These are phyloP conservation scores for Lepidium campestre DNA, from an alignment of 441 rosid genomes.

Conservation along the genomic window DNA sequence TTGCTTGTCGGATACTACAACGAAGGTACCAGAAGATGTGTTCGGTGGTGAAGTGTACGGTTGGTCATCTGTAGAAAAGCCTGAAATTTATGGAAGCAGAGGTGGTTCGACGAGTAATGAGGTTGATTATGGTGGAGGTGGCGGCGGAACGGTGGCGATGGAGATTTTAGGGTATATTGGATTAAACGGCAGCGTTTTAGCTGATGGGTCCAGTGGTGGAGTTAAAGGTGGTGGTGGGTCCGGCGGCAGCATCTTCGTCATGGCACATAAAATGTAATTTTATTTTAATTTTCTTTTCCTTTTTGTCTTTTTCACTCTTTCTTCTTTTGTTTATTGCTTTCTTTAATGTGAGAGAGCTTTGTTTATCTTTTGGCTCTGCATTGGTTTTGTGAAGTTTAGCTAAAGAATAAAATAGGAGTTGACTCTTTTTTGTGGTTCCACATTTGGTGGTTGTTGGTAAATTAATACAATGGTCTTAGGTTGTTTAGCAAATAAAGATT, in stretches of 20 bases:
- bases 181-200: conserved; percentile 61
- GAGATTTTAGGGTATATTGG: conserved; percentile 35
- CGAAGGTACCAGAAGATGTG: conserved; percentile 74
- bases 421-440: conserved; percentile 5
- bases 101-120: conserved; percentile 84
- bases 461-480: conserved; percentile 6
- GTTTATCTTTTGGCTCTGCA: background rate
- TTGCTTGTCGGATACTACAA: conserved; percentile 53
- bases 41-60: conserved; percentile 94
- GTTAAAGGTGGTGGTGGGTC: conserved; percentile 96
- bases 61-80: conserved; percentile 66
- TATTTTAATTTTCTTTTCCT: background rate
- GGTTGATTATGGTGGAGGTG: conserved; percentile 82
- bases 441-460: conserved; percentile 12
- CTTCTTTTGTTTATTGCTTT: conserved; percentile 5
- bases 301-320: conserved; percentile 18
- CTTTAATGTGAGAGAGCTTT: background rate
- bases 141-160: conserved; percentile 71
- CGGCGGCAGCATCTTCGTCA: conserved; percentile 81
- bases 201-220: conserved; percentile 90
- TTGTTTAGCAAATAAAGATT: conserved; percentile 3
- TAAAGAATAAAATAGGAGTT: background rate
- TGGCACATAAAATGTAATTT: conserved; percentile 72
- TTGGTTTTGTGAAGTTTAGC: background rate
- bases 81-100: conserved; percentile 67